Conservation (phyloP, 2,329 filamentous ascomycete species). For the Beauveria brongniartii region DNA sequence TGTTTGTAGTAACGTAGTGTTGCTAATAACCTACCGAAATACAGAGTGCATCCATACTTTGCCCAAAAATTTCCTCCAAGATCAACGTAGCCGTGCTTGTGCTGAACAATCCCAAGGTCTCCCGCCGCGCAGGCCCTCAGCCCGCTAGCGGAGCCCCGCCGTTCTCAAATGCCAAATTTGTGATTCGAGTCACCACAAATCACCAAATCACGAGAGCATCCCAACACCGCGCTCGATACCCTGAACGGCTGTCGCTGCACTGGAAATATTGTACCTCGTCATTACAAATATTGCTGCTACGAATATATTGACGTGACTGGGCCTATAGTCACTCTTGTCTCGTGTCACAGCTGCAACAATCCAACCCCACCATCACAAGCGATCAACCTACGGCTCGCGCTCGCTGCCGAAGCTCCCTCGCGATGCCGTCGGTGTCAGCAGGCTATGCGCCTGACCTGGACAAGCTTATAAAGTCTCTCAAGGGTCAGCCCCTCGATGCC, state of each 20-base stretch:
- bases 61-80: too few relatives aligned
- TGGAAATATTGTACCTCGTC: neutral
- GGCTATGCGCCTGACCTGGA: slow-evolving; percentile 61
- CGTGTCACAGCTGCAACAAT: neutral
- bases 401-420: slow-evolving; percentile 2
- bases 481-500: slow-evolving; percentile 65
- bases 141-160: neutral
- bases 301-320: too few relatives aligned
- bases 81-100: too few relatives aligned
- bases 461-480: slow-evolving; percentile 72
- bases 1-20: too few relatives aligned
- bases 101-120: too few relatives aligned
- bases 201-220: neutral
- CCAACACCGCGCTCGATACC: neutral
- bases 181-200: slow-evolving; percentile 9
- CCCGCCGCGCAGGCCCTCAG: neutral
- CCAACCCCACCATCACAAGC: neutral
- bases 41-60: too few relatives aligned
- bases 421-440: slow-evolving; percentile 28
- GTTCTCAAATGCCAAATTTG: slow-evolving; percentile 5
- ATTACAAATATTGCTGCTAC: neutral
- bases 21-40: too few relatives aligned
- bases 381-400: neutral
- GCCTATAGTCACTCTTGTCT: neutral
- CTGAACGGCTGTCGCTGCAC: neutral